A percentile compares a stretch with the other conserved stretches of the same genome.
Evolutionary conservation across 108 stramenopile species (phyloP).

Genomic region (Pseudonitzschia multiseries): DNA sequence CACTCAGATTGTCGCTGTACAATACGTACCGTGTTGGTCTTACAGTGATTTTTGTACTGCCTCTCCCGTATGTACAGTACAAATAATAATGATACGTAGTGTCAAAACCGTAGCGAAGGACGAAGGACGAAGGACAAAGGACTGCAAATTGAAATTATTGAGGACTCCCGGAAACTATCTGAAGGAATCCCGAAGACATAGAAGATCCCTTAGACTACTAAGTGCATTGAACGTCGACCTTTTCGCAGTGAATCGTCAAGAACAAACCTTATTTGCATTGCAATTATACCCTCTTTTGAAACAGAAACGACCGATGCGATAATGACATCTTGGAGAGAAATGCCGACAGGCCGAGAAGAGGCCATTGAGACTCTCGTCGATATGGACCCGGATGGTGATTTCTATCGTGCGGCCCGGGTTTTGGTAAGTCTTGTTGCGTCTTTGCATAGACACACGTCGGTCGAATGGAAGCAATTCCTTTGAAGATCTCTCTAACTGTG

Average conservation of each 20-base stretch:
- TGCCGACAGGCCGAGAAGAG: constrained; percentile 54
- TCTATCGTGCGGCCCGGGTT: constrained; percentile 62
- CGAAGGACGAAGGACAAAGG: no score
- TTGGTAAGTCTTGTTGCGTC: constrained; percentile 54
- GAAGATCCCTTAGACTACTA: no score
- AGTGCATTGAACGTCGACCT: not conserved
- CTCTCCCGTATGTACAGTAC: no score
- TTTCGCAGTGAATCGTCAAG: not conserved
- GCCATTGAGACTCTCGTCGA: constrained; percentile 84
- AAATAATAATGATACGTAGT: not conserved
- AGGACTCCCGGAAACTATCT: no score
- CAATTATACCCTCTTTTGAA: not conserved
- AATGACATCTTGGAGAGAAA: constrained; percentile 25
- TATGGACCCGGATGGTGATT: constrained; percentile 68
- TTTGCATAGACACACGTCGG: not conserved
- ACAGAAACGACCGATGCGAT: not conserved
- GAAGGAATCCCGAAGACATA: no score
- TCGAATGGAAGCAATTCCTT: not conserved
- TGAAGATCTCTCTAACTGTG: no score
- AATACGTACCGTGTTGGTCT: no score
- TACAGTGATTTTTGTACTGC: no score
- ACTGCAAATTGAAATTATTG: no score
- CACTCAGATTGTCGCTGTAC: no score
- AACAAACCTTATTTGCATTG: not conserved
- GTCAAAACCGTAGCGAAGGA: no score